Evolutionary conservation across 306 rosid genomes (phyloP).

Genomic region (Fagus crenata): DNA sequence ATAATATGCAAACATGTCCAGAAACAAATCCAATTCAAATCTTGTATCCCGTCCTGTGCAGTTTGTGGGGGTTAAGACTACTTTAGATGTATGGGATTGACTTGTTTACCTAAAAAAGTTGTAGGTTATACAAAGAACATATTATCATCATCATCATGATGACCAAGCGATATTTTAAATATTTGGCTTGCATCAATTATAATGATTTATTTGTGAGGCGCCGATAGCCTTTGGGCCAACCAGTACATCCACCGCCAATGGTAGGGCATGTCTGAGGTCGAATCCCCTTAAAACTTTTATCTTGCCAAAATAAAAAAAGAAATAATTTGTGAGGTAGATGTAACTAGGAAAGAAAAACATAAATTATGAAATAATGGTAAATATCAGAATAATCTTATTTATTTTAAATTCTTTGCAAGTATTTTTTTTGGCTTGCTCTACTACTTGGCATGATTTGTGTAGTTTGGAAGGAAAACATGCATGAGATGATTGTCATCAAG

Average conservation of each 20-base stretch:
- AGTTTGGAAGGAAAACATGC: slow-evolving; percentile 21
- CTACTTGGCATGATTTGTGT: slow-evolving; percentile 20
- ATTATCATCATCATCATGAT: neutral
- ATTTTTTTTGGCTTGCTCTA: neutral
- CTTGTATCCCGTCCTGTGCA: neutral
- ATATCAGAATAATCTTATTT: neutral
- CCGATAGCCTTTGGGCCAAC: no score
- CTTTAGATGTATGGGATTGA: neutral
- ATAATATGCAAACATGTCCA: neutral
- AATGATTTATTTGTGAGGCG: no score
- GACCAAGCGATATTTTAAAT: neutral
- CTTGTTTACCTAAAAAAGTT: neutral
- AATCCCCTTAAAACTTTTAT: no score
- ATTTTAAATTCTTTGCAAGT: neutral
- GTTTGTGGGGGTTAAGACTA: neutral
- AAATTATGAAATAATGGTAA: neutral
- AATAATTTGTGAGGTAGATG: neutral
- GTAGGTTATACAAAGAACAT: neutral
- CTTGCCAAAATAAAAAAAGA: neutral
- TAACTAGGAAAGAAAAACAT: neutral
- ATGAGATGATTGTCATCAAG: slow-evolving; percentile 14
- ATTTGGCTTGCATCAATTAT: neutral
- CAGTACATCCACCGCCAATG: no score
- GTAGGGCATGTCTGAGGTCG: no score
- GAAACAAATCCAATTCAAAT: neutral